These are phyloP conservation scores for Globisporangium uncinulatum DNA, from an alignment of 352 stramenopile species.

Conservation along the genomic window DNA sequence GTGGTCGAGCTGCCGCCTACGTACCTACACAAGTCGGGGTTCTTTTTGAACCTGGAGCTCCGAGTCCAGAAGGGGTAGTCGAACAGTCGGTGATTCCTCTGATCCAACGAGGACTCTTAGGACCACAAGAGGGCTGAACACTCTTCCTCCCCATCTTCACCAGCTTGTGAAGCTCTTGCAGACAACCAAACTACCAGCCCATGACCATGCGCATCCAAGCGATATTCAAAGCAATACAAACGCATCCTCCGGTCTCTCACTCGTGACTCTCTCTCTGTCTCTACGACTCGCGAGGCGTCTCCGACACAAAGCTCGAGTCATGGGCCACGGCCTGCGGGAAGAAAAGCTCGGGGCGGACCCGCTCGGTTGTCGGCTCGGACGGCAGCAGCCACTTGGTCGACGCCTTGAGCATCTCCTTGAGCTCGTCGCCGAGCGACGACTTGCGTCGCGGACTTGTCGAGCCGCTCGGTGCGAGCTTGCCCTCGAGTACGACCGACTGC, in stretches of 20 bases:
- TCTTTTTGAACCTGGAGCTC: conserved; percentile 64
- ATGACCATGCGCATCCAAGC: neutral
- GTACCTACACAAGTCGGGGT: conserved; percentile 78
- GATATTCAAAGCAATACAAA: neutral
- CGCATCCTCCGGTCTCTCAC: neutral
- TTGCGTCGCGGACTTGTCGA: conserved; percentile 27
- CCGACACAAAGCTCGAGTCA: conserved; percentile 16
- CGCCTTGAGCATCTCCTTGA: conserved; percentile 56
- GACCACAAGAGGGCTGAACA: no score
- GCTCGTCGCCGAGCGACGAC: conserved; percentile 50
- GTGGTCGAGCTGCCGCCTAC: conserved; percentile 68
- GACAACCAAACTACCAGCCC: no score
- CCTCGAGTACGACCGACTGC: conserved; percentile 34
- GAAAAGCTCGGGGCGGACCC: conserved; percentile 47
- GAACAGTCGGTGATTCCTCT: neutral
- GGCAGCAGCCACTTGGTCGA: conserved; percentile 60
- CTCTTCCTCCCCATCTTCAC: no score
- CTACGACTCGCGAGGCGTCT: neutral
- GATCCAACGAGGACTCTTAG: no score
- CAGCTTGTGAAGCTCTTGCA: no score
- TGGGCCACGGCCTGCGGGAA: conserved; percentile 43
- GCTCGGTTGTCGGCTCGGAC: conserved; percentile 9
- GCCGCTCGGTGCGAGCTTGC: conserved; percentile 12
- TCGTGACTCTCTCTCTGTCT: neutral
- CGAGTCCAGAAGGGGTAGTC: conserved; percentile 59